Evolutionary conservation across 2,329 filamentous ascomycete species (phyloP).

Genomic region (Emergomyces pasteurianus): DNA sequence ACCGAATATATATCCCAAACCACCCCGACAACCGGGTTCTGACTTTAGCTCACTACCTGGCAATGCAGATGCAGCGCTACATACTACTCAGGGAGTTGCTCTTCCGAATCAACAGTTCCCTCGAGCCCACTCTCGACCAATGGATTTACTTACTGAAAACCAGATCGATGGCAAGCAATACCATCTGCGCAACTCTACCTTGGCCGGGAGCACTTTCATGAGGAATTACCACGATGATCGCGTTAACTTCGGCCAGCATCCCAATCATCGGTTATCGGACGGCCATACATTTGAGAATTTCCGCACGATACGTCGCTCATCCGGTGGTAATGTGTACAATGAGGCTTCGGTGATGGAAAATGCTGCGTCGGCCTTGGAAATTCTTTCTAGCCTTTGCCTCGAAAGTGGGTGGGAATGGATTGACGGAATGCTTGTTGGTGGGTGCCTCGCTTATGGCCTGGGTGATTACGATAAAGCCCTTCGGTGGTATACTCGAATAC

Average conservation of each 20-base stretch:
- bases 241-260: slow-evolving; percentile 5
- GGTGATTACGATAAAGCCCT: slow-evolving; percentile 63
- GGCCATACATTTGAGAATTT: slow-evolving; percentile 20
- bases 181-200: slow-evolving; percentile 4
- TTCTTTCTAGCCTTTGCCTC: slow-evolving; percentile 62
- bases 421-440: slow-evolving; percentile 82
- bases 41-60: slow-evolving; percentile 9
- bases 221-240: slow-evolving; percentile 6
- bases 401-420: slow-evolving; percentile 80
- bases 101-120: slow-evolving; percentile 5
- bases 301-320: slow-evolving; percentile 22
- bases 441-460: slow-evolving; percentile 82
- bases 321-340: slow-evolving; percentile 21
- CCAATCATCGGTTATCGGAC: slow-evolving; percentile 16
- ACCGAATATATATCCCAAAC: slow-evolving; percentile 50
- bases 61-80: neutral
- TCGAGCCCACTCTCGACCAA: slow-evolving; percentile 1
- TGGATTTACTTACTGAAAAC: neutral
- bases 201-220: slow-evolving; percentile 9
- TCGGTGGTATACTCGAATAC: slow-evolving; percentile 43
- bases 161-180: slow-evolving; percentile 7
- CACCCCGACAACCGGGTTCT: slow-evolving; percentile 44
- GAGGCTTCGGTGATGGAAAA: slow-evolving; percentile 38
- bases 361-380: slow-evolving; percentile 56
- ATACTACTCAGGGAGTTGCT: slow-evolving; percentile 1